Conservation (phyloP, 140 eudicot genomes). For the Oenanthe javanica region DNA sequence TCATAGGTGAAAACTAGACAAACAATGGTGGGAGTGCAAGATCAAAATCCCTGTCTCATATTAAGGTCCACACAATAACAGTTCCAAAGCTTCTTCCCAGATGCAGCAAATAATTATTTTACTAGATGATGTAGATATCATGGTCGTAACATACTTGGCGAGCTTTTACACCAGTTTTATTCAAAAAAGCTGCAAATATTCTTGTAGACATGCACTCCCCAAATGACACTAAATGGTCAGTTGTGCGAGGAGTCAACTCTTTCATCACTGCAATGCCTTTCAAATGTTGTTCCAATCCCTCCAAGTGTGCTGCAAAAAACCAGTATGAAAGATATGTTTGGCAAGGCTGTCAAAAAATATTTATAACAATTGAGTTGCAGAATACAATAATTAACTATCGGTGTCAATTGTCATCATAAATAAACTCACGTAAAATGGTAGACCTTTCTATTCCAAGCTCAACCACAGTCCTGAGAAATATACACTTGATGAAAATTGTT, state of each 20-base stretch:
- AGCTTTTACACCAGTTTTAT: constrained; percentile 68
- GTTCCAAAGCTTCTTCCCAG: not conserved
- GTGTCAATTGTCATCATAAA: too few species aligned
- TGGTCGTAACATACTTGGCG: constrained; percentile 62
- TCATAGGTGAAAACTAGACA: not conserved
- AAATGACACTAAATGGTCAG: constrained; percentile 78
- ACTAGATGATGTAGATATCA: not conserved
- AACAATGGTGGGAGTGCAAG: not conserved
- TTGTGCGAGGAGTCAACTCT: constrained; percentile 81
- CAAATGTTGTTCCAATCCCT: constrained; percentile 68
- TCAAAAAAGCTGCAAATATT: constrained; percentile 78
- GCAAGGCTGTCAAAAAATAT: not conserved
- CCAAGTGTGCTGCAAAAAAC: constrained; percentile 57
- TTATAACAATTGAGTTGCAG: not conserved
- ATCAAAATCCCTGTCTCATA: not conserved
- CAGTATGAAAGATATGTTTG: not conserved
- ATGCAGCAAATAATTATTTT: not conserved
- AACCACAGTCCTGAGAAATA: constrained; percentile 54
- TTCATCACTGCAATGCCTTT: constrained; percentile 82
- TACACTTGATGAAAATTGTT: not conserved
- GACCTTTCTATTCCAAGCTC: constrained; percentile 74
- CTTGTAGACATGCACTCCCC: constrained; percentile 98
- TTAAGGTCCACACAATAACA: not conserved
- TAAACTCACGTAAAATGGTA: constrained; percentile 43
- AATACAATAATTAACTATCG: not conserved